Evolutionary conservation across 148 eudicot genomes (phyloP).

Genomic region (Rhododendron mucronatum): DNA sequence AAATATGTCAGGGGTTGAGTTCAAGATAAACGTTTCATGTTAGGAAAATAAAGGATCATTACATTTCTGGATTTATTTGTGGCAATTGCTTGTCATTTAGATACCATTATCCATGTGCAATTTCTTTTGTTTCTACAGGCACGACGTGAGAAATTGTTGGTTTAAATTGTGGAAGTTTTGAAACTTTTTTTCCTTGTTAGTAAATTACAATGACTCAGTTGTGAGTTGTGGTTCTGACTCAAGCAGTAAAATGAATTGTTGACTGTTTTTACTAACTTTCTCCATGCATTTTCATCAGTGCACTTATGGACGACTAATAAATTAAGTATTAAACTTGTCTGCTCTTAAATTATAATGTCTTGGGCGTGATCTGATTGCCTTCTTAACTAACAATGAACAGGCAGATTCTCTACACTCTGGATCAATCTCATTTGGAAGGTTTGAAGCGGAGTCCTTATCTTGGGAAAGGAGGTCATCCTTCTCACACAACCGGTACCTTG

Average conservation of each 20-base stretch:
- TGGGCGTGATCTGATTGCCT: not conserved
- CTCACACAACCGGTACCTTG: conserved; percentile 70
- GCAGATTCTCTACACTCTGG: conserved; percentile 61
- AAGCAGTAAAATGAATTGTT: no score
- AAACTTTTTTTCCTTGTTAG: not conserved
- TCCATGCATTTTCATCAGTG: not conserved
- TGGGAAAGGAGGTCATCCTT: conserved; percentile 88
- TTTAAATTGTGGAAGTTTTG: not conserved
- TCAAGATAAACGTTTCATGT: no score
- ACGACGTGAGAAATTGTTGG: not conserved
- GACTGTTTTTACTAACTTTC: not conserved
- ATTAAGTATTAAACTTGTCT: not conserved
- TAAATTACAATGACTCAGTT: no score
- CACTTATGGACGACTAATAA: not conserved
- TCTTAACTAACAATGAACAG: conserved; percentile 26
- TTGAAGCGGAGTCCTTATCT: conserved; percentile 55
- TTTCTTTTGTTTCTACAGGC: not conserved
- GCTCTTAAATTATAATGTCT: not conserved
- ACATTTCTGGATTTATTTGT: not conserved
- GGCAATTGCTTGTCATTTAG: not conserved
- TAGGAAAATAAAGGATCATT: not conserved
- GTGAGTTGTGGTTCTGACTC: not conserved
- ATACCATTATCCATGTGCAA: not conserved
- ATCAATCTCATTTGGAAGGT: conserved; percentile 78
- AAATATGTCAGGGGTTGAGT: not conserved